Evolutionary conservation across 805 yeast genomes (phyloP).

Genomic region (Pichia heedii): DNA sequence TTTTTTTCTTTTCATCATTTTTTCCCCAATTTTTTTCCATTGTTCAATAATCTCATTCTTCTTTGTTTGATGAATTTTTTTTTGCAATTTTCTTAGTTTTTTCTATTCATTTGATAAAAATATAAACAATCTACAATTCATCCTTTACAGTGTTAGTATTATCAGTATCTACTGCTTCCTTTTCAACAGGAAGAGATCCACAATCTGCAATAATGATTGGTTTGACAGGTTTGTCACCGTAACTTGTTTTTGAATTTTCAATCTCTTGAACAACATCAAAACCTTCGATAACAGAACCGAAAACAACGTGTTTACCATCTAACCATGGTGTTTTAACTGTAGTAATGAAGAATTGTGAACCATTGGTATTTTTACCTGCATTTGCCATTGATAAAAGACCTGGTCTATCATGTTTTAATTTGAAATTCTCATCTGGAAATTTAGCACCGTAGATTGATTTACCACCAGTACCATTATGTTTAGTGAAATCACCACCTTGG

Average conservation of each 20-base stretch:
- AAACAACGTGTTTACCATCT: slow-evolving; percentile 91
- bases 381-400: slow-evolving; percentile 74
- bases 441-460: slow-evolving; percentile 62
- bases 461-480: slow-evolving; percentile 65
- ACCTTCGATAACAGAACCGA: slow-evolving; percentile 89
- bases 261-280: slow-evolving; percentile 70
- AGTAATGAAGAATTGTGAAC: slow-evolving; percentile 92
- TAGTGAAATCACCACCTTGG: slow-evolving; percentile 75
- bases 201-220: slow-evolving; percentile 56
- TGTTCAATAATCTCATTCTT: no score
- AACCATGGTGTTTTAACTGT: slow-evolving; percentile 89
- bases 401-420: slow-evolving; percentile 57
- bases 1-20: no score
- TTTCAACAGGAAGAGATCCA: slow-evolving; percentile 47
- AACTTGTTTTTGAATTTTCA: slow-evolving; percentile 61
- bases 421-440: slow-evolving; percentile 63
- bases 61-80: no score
- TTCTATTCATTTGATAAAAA: no score
- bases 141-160: slow-evolving; percentile 18
- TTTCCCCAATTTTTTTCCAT: no score
- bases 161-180: background rate
- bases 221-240: slow-evolving; percentile 64
- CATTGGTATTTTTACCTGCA: slow-evolving; percentile 74
- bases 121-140: slow-evolving; percentile 22
- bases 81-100: no score